Base-by-base conservation (phyloP, 2,329 filamentous ascomycete genomes). In the Neonectria neomacrospora region DNA sequence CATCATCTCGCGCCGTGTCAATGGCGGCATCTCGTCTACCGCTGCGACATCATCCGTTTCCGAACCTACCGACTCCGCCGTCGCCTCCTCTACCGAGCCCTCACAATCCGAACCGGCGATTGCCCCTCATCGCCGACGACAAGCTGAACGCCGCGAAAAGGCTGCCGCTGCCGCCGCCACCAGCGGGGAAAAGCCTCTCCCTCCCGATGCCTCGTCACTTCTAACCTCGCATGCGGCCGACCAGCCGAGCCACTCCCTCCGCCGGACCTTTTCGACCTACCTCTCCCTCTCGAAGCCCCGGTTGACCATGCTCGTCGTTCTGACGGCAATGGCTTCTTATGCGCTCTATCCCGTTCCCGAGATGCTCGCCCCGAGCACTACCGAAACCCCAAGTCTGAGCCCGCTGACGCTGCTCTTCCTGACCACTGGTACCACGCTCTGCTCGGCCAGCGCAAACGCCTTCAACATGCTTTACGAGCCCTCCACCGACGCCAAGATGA, bases 391-490 rank as follows among this genome's bases (percentile, higher is more conserved):
- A 1, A 96, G 93, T 18, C 86, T 97, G 47, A 96, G 92, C 65
- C 93, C 96, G 2, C 84, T 98, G 57, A 99, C 96, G 9, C 90
- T 98, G 18, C 85, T 96, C 54, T 98, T 97, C 82, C 88, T 99
- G 54, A 97, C 95, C 0, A 88, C 88, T 4, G 95, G 96, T 63
- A 98, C 96, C 0, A 89, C 94, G 5, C 85, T 97, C 20, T 96
- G 93, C 77, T 92, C 89, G n/a, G 93, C 94, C 45, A 93, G 91
- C 63, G 96, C 96, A 45, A 99, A 99, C 77, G 88, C 96, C 2
- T 84, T 98, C 69, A 99, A 99, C 79, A 99, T 99, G 96, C 88
- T 97, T 62, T 94, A 97, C 79, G 96, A 99, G 79, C 92, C 90
- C 10, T 85, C 90, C 63, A 94, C 94, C 75, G 96, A 99, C 78